These are phyloP conservation scores for Penicillium lividum DNA, from an alignment of 495 filamentous ascomycete genomes.

Conservation along the genomic window DNA sequence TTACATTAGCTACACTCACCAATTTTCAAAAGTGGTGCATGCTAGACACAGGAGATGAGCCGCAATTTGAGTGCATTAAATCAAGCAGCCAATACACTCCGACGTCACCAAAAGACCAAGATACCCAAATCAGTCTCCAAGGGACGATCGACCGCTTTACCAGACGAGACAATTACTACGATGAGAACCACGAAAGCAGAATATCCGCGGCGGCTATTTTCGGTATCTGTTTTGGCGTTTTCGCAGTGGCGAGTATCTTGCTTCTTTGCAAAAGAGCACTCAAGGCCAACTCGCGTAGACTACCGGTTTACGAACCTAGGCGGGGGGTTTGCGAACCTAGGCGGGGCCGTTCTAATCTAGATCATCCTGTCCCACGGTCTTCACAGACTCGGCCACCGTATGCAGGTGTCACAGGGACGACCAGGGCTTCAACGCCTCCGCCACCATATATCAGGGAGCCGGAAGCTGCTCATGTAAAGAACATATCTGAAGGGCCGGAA, in stretches of 20 bases:
- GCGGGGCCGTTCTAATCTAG: not conserved
- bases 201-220: too few species aligned
- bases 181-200: too few species aligned
- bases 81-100: not conserved
- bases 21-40: not conserved
- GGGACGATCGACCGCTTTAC: too few species aligned
- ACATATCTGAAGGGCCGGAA: not conserved
- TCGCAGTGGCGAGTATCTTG: too few species aligned
- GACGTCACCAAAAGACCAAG: not conserved
- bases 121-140: not conserved
- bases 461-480: not conserved
- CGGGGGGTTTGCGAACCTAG: not conserved
- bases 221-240: too few species aligned
- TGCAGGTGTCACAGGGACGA: not conserved
- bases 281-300: not conserved
- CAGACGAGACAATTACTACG: too few species aligned
- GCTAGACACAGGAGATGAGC: not conserved
- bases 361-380: not conserved
- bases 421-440: not conserved
- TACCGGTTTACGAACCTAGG: not conserved
- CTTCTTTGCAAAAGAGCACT: too few species aligned
- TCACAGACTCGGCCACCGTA: not conserved
- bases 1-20: not conserved
- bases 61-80: too few species aligned
- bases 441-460: not conserved